Evolutionary conservation across 1,139 yeast species (phyloP).

Genomic region (Wickerhamiella pararugosa): DNA sequence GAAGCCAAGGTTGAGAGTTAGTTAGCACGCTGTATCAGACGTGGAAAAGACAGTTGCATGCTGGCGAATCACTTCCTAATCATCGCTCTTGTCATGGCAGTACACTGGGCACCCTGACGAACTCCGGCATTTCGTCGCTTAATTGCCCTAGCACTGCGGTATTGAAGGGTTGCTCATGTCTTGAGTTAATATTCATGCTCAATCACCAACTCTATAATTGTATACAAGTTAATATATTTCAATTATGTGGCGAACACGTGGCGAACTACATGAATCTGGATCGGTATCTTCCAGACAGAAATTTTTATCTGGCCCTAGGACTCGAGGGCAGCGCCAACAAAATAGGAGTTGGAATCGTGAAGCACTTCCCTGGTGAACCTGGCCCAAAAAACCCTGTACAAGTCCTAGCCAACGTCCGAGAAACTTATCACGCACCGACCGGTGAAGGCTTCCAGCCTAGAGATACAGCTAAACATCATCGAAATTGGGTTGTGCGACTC

Average conservation of each 20-base stretch:
- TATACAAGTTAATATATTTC: too few species aligned
- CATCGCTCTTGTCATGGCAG: too few species aligned
- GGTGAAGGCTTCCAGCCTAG: slow-evolving; percentile 96
- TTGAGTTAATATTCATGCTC: too few species aligned
- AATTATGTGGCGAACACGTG: too few species aligned
- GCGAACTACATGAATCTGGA: slow-evolving; percentile 10
- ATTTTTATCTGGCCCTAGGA: slow-evolving; percentile 50
- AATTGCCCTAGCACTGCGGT: too few species aligned
- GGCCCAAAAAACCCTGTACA: slow-evolving; percentile 41
- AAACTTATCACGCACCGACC: slow-evolving; percentile 90
- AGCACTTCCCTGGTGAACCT: slow-evolving; percentile 45
- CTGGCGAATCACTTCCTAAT: too few species aligned
- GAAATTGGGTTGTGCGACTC: slow-evolving; percentile 86
- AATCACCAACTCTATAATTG: too few species aligned
- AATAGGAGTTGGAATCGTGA: slow-evolving; percentile 82
- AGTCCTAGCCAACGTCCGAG: slow-evolving; percentile 76
- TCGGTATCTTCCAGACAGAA: slow-evolving; percentile 14
- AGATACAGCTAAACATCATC: slow-evolving; percentile 91
- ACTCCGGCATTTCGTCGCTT: too few species aligned
- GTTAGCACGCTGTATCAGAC: not conserved
- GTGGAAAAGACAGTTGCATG: too few species aligned
- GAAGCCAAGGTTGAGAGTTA: not conserved
- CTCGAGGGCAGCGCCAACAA: slow-evolving; percentile 96
- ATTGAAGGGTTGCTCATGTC: too few species aligned
- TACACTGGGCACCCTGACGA: too few species aligned